Evolutionary conservation across 441 rosid genomes (phyloP).

Genomic region (Populus hybrid): DNA sequence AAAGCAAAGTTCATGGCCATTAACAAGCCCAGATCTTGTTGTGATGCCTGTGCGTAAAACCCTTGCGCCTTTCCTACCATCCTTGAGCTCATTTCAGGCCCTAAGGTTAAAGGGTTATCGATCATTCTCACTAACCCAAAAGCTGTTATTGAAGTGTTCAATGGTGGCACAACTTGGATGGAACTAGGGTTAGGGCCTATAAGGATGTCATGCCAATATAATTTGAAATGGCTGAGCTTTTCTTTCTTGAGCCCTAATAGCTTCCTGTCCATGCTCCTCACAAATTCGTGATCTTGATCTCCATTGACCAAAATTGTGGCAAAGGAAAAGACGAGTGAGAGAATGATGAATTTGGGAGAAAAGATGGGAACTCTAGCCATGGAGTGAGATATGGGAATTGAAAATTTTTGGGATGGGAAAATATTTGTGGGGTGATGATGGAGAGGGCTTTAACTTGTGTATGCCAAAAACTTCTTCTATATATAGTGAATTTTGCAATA

Average conservation of each 20-base stretch:
- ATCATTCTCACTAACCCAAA: slow-evolving; percentile 42
- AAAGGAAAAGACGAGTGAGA: slow-evolving; percentile 22
- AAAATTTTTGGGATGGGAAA: background rate
- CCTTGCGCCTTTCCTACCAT: slow-evolving; percentile 53
- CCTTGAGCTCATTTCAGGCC: slow-evolving; percentile 46
- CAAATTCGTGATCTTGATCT: slow-evolving; percentile 19
- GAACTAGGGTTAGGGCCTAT: slow-evolving; percentile 25
- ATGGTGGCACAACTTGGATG: slow-evolving; percentile 18
- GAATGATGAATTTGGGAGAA: slow-evolving; percentile 18
- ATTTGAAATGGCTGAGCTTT: slow-evolving; percentile 34
- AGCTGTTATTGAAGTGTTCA: slow-evolving; percentile 14
- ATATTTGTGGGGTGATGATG: background rate
- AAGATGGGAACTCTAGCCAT: slow-evolving; percentile 29
- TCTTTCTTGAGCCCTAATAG: slow-evolving; percentile 42
- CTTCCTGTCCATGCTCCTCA: slow-evolving; percentile 32
- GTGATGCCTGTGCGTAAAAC: slow-evolving; percentile 41
- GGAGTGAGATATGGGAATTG: background rate
- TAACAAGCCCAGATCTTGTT: slow-evolving; percentile 38
- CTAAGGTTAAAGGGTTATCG: slow-evolving; percentile 50
- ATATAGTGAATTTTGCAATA: background rate
- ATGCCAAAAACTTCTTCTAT: background rate
- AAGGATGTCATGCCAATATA: slow-evolving; percentile 42
- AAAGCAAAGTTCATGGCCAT: slow-evolving; percentile 70
- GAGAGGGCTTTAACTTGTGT: background rate
- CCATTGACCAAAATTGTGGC: slow-evolving; percentile 10